Conservation (phyloP, 2,329 filamentous ascomycete species). For the Pseudocercospora ulei region DNA sequence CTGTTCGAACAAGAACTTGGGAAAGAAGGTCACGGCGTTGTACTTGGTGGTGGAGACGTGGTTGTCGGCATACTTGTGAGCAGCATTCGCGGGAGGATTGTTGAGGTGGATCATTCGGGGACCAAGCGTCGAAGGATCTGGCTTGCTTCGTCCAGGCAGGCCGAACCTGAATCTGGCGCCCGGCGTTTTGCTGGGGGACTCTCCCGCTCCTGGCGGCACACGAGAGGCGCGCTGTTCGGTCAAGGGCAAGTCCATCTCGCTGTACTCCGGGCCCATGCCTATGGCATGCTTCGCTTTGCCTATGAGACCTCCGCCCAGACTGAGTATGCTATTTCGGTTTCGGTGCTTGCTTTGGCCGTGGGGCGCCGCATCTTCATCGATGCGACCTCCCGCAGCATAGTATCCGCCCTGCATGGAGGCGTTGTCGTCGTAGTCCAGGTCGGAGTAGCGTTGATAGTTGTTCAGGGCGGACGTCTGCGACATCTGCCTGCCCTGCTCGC, state of each 20-base stretch:
- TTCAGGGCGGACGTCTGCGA: constrained; percentile 72
- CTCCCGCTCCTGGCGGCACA: constrained; percentile 13
- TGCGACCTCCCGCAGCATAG: constrained; percentile 58
- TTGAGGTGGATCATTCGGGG: constrained; percentile 91
- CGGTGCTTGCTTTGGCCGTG: constrained; percentile 38
- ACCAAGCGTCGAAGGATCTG: constrained; percentile 80
- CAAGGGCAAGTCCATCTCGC: constrained; percentile 94
- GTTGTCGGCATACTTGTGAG: constrained; percentile 88
- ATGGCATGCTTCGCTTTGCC: constrained; percentile 83
- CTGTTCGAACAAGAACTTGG: constrained; percentile 95
- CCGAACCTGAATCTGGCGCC: constrained; percentile 83
- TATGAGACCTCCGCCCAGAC: constrained; percentile 74
- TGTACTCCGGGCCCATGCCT: constrained; percentile 78
- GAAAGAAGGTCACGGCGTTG: constrained; percentile 82
- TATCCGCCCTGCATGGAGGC: constrained; percentile 45
- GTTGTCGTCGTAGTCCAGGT: constrained; percentile 66
- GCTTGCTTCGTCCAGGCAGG: constrained; percentile 63
- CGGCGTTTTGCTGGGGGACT: constrained; percentile 47
- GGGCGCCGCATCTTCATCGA: constrained; percentile 48
- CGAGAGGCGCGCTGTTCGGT: constrained; percentile 57
- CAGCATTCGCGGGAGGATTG: constrained; percentile 82
- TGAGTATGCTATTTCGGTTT: constrained; percentile 80
- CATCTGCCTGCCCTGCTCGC: constrained; percentile 41
- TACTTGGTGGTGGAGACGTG: constrained; percentile 97
- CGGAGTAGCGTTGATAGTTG: constrained; percentile 88